Base-by-base conservation (phyloP, 345 rosid species). In the Noccaea caerulescens region DNA sequence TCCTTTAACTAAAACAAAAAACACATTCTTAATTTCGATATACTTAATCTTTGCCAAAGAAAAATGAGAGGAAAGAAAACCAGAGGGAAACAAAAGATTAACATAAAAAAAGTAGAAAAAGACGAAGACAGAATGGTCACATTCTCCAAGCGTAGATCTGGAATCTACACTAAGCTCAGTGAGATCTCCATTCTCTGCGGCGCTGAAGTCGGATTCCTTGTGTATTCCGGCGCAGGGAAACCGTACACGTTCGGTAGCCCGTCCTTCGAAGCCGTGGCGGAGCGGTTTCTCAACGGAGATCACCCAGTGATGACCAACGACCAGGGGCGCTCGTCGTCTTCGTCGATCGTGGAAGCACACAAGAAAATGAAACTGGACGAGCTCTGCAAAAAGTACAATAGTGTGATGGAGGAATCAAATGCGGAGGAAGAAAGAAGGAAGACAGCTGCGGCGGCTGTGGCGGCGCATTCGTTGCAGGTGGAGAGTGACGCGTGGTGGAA, bases 181-280 rank as follows among this genome's bases (percentile, higher is more conserved):
- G 73, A 74, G 11, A 23, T 74, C 32, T 67, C 73, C 3, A 12
- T 67, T 44, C 78, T 60, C 7, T 74, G 68, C 10, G 73, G 78
- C 4, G 68, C 25, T 1, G 36, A 74, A 0, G 45, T 60, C 4
- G 78, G 55, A 0, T 74, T 67, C 41, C 72, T 67, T 7, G 27
- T 54, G 0, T 59, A 32, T 20, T 66, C 72, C 1, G 18, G 53
- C 7, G 8, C 72, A 0, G 67, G 72, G 0, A 73, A 73, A 7
- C 73, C 78, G 5, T 68, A 42, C 34, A 53, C 73, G 6, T 60
- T 75, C 33, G 63, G 69, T 0, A 59, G 13, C 13, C 73, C 73
- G 0, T 75, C 78, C 1, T 68, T 75, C 6, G 27, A 45, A 11
- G 38, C 32, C 8, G 73, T 75, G 3, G 56, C 49, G 0, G 6